Evolutionary conservation across 305 asterid genomes (phyloP).

Genomic region (Withania somnifera): DNA sequence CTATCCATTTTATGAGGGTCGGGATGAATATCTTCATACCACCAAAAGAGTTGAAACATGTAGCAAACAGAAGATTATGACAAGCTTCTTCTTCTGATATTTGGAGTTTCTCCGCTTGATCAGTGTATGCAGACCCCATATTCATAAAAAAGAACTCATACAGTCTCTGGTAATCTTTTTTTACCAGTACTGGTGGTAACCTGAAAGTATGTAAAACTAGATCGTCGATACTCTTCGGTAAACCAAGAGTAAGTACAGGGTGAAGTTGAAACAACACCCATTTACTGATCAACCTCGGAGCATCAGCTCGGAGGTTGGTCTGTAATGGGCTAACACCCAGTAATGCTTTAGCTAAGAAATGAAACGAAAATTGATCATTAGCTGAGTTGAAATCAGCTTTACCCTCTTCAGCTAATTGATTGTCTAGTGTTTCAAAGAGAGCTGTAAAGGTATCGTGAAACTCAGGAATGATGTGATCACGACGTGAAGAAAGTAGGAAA

Average conservation of each 20-base stretch:
- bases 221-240: constrained; percentile 49
- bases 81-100: constrained; percentile 58
- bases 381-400: constrained; percentile 37
- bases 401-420: constrained; percentile 35
- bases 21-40: constrained; percentile 72
- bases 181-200: constrained; percentile 39
- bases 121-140: constrained; percentile 16
- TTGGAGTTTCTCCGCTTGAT: constrained; percentile 42
- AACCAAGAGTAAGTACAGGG: constrained; percentile 38
- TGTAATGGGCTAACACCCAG: constrained; percentile 44
- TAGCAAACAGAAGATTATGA: constrained; percentile 60
- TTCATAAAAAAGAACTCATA: constrained; percentile 42
- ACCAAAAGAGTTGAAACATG: constrained; percentile 79
- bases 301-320: constrained; percentile 40
- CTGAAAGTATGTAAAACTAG: constrained; percentile 40
- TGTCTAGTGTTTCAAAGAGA: constrained; percentile 35
- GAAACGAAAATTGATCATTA: constrained; percentile 59
- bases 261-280: constrained; percentile 70
- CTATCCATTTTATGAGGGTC: constrained; percentile 55
- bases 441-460: constrained; percentile 28
- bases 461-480: constrained; percentile 56
- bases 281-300: constrained; percentile 40
- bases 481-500: constrained; percentile 37
- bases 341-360: constrained; percentile 41
- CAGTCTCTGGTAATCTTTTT: constrained; percentile 39